Evolutionary conservation across 192 early-diverging fungal species (phyloP).

Genomic region (Coemansia reversa): DNA sequence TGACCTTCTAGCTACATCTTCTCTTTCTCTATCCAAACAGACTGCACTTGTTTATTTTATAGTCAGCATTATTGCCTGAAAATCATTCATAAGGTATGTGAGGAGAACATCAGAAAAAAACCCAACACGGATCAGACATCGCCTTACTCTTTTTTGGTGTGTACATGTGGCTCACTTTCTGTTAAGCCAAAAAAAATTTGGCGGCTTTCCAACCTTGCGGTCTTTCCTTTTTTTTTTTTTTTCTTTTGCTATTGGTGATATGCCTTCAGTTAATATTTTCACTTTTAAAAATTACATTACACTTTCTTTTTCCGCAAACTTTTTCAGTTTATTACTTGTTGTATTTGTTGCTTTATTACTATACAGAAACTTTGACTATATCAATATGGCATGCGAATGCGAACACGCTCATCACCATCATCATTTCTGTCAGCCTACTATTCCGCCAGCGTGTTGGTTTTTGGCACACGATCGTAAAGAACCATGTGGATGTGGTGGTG

Average conservation of each 20-base stretch:
- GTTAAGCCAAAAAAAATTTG: no score
- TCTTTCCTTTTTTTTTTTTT: constrained; percentile 1
- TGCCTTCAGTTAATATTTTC: neutral
- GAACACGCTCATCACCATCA: constrained; percentile 8
- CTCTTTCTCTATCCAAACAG: no score
- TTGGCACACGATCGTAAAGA: constrained; percentile 44
- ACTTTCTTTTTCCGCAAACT: neutral
- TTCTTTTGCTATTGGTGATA: neutral
- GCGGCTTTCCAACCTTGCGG: neutral
- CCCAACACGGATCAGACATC: no score
- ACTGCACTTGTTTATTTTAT: no score
- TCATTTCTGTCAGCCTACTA: constrained; percentile 14
- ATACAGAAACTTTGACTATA: neutral
- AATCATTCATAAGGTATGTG: no score
- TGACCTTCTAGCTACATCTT: no score
- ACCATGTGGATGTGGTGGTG: constrained; percentile 44
- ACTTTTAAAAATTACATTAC: neutral
- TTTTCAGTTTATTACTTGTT: constrained; percentile 2
- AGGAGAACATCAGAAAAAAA: no score
- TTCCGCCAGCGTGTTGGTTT: constrained; percentile 45
- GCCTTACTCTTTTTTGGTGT: no score
- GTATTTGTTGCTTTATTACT: neutral
- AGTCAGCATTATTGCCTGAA: no score
- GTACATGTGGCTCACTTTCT: no score
- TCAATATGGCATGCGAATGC: constrained; percentile 40